These are phyloP conservation scores for Drechmeria coniospora DNA, from an alignment of 2,329 filamentous ascomycete genomes.

Conservation along the genomic window DNA sequence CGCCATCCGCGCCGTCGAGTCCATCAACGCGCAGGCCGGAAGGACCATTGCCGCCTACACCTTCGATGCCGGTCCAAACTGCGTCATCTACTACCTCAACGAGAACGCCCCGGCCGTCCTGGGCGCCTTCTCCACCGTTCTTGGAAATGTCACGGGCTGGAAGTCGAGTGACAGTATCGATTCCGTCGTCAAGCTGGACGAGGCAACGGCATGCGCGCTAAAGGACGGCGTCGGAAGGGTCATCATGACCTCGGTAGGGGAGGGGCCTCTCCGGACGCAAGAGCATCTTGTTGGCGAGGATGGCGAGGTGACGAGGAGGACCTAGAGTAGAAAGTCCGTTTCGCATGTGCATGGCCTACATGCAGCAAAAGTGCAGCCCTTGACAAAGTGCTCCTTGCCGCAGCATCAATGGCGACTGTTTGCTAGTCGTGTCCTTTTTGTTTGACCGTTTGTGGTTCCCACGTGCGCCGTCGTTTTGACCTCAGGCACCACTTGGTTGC, in stretches of 20 bases:
- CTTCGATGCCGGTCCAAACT: constrained; percentile 93
- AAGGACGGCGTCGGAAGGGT: constrained; percentile 73
- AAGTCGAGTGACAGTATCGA: constrained; percentile 41
- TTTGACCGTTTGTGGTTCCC: too few relatives aligned
- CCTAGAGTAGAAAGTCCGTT: too few relatives aligned
- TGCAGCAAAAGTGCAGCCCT: too few relatives aligned
- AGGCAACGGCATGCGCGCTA: constrained; percentile 48
- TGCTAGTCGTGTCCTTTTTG: too few relatives aligned
- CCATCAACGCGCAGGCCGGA: constrained; percentile 68
- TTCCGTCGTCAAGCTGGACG: constrained; percentile 43
- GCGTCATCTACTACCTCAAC: constrained; percentile 87
- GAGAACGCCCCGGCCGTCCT: constrained; percentile 59
- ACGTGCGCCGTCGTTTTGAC: too few relatives aligned
- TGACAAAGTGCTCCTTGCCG: too few relatives aligned
- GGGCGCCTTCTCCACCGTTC: constrained; percentile 57
- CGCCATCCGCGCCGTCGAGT: constrained; percentile 76
- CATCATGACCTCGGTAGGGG: constrained; percentile 82
- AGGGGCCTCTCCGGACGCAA: constrained; percentile 69
- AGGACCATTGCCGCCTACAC: constrained; percentile 83
- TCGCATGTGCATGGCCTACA: too few relatives aligned
- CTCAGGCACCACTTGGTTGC: too few relatives aligned
- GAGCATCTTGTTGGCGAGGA: constrained; percentile 59
- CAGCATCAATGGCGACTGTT: too few relatives aligned
- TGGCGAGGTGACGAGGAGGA: constrained; percentile 32
- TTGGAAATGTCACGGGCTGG: constrained; percentile 57